Base-by-base conservation (phyloP, 2,329 filamentous ascomycete species). In the Sporothrix euskadiensis region DNA sequence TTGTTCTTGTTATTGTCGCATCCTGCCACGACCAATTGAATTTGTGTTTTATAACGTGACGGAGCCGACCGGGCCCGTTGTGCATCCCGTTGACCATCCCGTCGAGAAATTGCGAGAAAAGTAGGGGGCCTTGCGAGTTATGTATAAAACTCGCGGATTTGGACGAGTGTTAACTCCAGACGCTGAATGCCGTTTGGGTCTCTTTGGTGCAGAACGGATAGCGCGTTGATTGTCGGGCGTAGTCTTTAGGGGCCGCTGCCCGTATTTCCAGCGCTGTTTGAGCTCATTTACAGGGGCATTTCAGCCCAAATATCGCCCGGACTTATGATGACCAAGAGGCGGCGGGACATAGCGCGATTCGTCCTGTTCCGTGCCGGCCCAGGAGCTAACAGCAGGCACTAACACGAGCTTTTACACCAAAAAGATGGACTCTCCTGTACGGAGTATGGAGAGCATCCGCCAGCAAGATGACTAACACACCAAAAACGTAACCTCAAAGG, bases 311-410 rank as follows among this genome's bases (percentile, higher is more conserved):
- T 41, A 9, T 7, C 35, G 35, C 35, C 35, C 59, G 59, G 59
- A 65, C 35, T 65, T 65, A 44, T 22, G 59, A 9, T 7, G 8
- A 35, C 35, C 59, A 41, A 65, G 35, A 65, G n/a, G 39, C 59
- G 59, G 59, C 59, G 35, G 35, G 59, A 65, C 59, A 65, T 65
- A 65, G 22, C 3, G 7, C n/a, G 7, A 22, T 63, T 63, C 59
- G 59, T 35, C 57, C 59, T 63, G 59, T 22, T 41, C 59, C 35
- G 59, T 39, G 19, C 19, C 59, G 59, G 59, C 59, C 32, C 54
- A 57, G 54, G 54, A 57, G 54, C 41, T 63, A 63, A 63, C 59
- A 14, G 16, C 35, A 44, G 41, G 9, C 41, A 44, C 41, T 44
- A 44, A 14, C 41, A 44, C 41, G 41, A 10, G 9, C 1, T 1